These are phyloP conservation scores for Colletotrichum lentis DNA, from an alignment of 2,329 filamentous ascomycete genomes.

Conservation along the genomic window DNA sequence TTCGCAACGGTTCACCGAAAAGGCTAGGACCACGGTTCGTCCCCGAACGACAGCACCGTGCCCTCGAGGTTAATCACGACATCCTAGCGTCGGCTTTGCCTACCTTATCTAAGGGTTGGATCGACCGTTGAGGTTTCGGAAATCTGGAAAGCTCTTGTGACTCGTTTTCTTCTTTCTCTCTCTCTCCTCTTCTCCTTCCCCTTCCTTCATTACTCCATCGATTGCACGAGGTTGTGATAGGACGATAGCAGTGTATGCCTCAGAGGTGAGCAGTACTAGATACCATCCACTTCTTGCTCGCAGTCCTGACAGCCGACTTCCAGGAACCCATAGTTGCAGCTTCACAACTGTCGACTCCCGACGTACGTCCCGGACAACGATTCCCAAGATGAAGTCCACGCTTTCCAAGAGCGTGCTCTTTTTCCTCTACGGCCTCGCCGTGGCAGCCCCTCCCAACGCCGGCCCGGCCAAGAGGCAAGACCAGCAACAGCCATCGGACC, in stretches of 20 bases:
- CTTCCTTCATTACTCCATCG: constrained; percentile 15
- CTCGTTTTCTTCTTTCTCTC: neutral
- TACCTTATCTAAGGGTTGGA: constrained; percentile 30
- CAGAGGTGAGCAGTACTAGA: neutral
- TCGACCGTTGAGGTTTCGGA: constrained; percentile 26
- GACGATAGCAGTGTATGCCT: neutral
- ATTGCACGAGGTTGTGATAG: neutral
- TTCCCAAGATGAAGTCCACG: constrained; percentile 26
- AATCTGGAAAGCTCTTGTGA: constrained; percentile 12
- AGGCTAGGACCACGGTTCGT: constrained; percentile 21
- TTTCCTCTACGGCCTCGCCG: constrained; percentile 26
- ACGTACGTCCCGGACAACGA: neutral
- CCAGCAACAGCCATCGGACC: neutral
- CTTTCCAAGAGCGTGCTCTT: constrained; percentile 23
- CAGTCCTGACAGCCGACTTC: neutral
- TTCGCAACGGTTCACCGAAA: constrained; percentile 23
- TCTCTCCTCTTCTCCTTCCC: neutral
- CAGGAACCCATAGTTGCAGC: neutral
- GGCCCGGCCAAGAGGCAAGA: constrained; percentile 24
- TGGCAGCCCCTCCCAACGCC: constrained; percentile 12
- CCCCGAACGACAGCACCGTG: constrained; percentile 35
- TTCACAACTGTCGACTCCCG: neutral
- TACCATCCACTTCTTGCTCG: too few relatives aligned
- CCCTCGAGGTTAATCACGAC: constrained; percentile 16
- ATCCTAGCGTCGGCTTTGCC: neutral